phyloP scores from a whole-genome alignment of 208 protist species.

The Crithidia brevicula region DNA sequence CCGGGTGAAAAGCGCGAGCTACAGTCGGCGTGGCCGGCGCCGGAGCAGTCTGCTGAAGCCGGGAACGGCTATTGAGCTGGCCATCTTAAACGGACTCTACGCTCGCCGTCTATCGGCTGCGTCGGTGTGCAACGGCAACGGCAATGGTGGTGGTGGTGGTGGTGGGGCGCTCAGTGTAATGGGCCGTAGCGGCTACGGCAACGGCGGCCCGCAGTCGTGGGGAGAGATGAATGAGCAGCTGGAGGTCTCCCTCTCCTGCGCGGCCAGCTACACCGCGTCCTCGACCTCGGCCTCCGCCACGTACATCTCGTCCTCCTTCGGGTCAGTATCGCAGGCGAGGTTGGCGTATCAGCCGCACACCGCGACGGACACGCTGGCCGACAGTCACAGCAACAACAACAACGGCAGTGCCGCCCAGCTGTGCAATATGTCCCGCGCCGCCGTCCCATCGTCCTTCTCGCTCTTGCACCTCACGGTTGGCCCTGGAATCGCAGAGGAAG shows the following conservation, averaged over 20 bases:
- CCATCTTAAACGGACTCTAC: conserved; percentile 9
- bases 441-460: conserved; percentile 5
- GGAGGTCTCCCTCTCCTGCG: conserved; percentile 34
- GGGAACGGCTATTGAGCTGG: conserved; percentile 28
- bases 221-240: conserved; percentile 1
- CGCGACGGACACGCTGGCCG: not conserved
- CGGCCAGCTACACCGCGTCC: conserved; percentile 27
- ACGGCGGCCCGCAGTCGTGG: not conserved
- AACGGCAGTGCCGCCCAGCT: not conserved
- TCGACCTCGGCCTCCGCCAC: conserved; percentile 22
- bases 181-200: not conserved
- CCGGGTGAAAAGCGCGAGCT: not conserved
- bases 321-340: conserved; percentile 6
- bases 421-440: not conserved
- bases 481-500: not conserved
- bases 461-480: not conserved
- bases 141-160: not conserved
- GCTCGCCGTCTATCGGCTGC: conserved; percentile 5
- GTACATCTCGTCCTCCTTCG: conserved; percentile 32
- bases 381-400: not conserved
- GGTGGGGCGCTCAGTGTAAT: not conserved
- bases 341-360: not conserved
- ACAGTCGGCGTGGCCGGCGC: not conserved
- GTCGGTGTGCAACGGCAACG: not conserved
- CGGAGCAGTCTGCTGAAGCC: conserved; percentile 18